Percentiles rank a stretch among this genome's conserved stretches.
Evolutionary conservation across 1,139 yeast genomes (phyloP).

Genomic region (Magnusiomyces sp.): DNA sequence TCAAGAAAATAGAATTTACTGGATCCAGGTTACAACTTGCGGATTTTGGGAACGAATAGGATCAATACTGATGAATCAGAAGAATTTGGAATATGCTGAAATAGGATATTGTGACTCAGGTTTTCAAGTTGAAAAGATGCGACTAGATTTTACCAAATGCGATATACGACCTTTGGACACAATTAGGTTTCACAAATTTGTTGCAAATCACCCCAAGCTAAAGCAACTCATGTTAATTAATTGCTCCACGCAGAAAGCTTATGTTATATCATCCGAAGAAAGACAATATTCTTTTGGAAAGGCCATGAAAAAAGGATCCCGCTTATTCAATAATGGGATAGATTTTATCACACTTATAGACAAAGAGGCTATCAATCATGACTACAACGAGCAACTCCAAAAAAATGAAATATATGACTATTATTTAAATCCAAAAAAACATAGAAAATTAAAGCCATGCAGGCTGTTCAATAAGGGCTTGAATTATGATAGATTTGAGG

Average conservation of each 20-base stretch:
- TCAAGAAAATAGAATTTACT: neutral
- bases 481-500: too few relatives aligned
- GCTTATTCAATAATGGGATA: neutral
- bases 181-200: neutral
- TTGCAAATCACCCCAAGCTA: neutral
- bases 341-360: neutral
- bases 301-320: neutral
- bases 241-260: neutral
- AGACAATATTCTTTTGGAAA: neutral
- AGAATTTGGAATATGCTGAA: neutral
- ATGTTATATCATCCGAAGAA: neutral
- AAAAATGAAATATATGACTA: neutral
- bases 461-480: too few relatives aligned
- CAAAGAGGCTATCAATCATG: neutral
- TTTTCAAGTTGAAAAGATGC: neutral
- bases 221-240: neutral
- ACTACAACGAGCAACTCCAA: neutral
- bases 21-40: neutral
- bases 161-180: neutral
- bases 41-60: neutral
- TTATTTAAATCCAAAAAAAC: neutral
- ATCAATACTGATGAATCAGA: neutral
- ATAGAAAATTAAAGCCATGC: neutral
- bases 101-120: neutral
- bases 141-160: neutral